Evolutionary conservation across 345 rosid genomes (phyloP).

Genomic region (Bretschneidera sinensis): DNA sequence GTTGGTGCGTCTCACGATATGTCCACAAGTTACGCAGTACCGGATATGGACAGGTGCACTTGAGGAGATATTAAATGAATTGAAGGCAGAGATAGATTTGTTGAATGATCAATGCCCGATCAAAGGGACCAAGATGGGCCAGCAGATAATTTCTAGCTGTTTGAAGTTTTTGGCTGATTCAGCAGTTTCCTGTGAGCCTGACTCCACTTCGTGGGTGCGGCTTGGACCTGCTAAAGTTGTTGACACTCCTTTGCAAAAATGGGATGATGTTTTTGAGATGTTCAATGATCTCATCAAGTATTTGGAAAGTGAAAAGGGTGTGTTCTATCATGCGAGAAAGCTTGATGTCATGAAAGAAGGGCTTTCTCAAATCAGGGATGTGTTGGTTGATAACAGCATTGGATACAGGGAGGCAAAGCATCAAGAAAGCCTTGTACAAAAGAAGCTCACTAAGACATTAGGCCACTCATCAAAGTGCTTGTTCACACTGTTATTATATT

Average conservation of each 20-base stretch:
- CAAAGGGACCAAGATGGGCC: conserved; percentile 44
- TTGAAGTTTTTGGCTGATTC: conserved; percentile 50
- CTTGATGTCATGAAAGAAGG: conserved; percentile 87
- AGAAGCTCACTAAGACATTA: conserved; percentile 56
- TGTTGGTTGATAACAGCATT: conserved; percentile 51
- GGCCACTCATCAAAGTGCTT: conserved; percentile 72
- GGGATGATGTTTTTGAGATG: conserved; percentile 89
- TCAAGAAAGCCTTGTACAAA: conserved; percentile 62
- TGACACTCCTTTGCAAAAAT: conserved; percentile 29
- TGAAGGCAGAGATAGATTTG: conserved; percentile 50
- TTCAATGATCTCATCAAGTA: conserved; percentile 56
- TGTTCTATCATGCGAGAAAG: conserved; percentile 48
- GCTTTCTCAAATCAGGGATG: conserved; percentile 57
- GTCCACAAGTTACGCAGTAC: conserved; percentile 67
- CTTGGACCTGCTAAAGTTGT: conserved; percentile 40
- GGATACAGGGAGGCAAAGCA: conserved; percentile 62
- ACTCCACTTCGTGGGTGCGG: conserved; percentile 72
- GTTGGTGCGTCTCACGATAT: conserved; percentile 37
- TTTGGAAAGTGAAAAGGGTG: conserved; percentile 33
- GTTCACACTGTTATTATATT: conserved; percentile 65
- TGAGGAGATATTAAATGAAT: conserved; percentile 45
- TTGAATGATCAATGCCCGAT: conserved; percentile 29
- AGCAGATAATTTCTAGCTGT: conserved; percentile 61
- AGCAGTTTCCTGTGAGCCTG: conserved; percentile 31
- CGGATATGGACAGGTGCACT: conserved; percentile 69